Evolutionary conservation across 345 rosid species (phyloP).

Genomic region (Eutrema japonicum): DNA sequence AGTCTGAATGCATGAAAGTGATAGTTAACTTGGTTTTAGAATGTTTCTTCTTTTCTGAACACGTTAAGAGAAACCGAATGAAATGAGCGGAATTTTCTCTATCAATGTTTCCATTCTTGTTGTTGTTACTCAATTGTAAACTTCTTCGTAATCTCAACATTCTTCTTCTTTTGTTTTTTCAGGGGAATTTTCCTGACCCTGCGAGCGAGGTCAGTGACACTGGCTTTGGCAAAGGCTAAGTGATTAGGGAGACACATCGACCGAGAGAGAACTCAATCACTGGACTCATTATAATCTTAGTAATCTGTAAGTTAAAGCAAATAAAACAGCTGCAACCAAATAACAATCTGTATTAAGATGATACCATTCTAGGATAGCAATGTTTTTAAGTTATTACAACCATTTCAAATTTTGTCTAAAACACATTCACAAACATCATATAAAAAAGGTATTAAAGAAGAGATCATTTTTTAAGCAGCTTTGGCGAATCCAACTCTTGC

Average conservation of each 20-base stretch:
- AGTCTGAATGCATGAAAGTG: neutral
- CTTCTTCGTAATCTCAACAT: neutral
- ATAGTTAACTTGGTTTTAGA: neutral
- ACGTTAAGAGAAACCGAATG: neutral
- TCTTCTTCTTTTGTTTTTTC: constrained; percentile 34
- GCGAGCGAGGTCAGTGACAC: constrained; percentile 63
- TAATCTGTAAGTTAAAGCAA: constrained; percentile 26
- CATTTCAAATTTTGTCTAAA: constrained; percentile 32
- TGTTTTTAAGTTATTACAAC: constrained; percentile 39
- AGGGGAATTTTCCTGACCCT: constrained; percentile 95
- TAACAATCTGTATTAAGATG: constrained; percentile 34
- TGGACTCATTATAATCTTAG: constrained; percentile 2
- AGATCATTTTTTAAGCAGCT: constrained; percentile 57
- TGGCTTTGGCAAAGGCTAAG: constrained; percentile 55
- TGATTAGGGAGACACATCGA: constrained; percentile 20
- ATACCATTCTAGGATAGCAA: constrained; percentile 32
- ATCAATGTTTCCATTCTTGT: neutral
- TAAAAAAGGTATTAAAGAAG: constrained; percentile 30
- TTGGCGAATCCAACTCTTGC: constrained; percentile 84
- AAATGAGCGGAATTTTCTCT: neutral
- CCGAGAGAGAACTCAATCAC: constrained; percentile 2
- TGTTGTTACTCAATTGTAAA: neutral
- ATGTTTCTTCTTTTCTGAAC: neutral
- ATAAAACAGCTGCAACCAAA: constrained; percentile 18
- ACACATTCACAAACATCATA: constrained; percentile 39